Evolutionary conservation across 306 rosid species (phyloP), one percentile per base, ranked within the genome.

Genomic region (Hippophae rhamnoides): DNA sequence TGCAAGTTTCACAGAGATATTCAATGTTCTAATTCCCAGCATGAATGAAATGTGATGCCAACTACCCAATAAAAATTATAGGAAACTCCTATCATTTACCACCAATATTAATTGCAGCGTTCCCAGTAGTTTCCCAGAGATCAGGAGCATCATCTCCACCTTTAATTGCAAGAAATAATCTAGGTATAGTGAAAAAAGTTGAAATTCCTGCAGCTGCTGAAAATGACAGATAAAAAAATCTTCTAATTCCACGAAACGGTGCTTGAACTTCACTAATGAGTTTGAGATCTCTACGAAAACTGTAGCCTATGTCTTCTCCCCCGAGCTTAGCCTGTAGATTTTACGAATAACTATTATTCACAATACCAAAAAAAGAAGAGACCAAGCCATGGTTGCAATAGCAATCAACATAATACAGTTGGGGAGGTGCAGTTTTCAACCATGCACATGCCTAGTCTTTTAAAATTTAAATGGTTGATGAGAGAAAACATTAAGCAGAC

Each of bases 181-280:
- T 74, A 26, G 99, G 99, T 14, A 85, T 41, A 12, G 87, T 85
- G 56, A 92, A 78, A 46, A 92, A 66, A 48, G 67, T 64, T 13
- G 99, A 87, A 74, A 88, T 82, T 78, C 99, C 96, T 5, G 99
- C 99, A 18, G 96, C 95, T 47, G 94, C 95, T 23, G 96, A 69
- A 7, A 92, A 63, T 26, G 95, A 95, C 52, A 88, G 59, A 56
- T 77, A 92, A 72, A 92, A 88, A 81, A 92, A 88, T 80, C 75
- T 85, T 77, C 99, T 75, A 58, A 92, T 72, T 62, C 96, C 99
- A 47, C 96, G 99, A 65, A 92, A 92, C 31, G 99, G 99, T 61
- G 96, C 99, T 76, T 92, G 99, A 57, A 92, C 99, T 85, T 88
- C 99, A 72, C 99, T 83, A 55, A 92, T 92, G 72, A 92, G 99